Base-by-base conservation (phyloP, 371 early-diverging fungal species). In the Syncephalastrum contaminatum region DNA sequence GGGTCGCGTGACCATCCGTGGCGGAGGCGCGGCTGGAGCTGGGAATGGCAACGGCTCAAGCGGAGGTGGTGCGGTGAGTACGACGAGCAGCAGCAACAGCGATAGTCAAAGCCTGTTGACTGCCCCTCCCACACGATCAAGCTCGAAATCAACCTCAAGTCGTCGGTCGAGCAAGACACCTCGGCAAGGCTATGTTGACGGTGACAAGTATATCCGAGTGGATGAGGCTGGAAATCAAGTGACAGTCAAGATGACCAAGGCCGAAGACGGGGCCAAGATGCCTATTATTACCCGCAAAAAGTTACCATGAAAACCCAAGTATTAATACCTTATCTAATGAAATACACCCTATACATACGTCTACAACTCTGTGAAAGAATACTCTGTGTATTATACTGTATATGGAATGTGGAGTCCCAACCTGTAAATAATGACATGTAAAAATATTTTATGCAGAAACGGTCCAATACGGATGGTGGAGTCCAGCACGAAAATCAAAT, bases 171-270 rank as follows among this genome's bases (percentile, higher is more conserved):
- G 44, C 36, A 48, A 57, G 36, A 44, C 50, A 16, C 39, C 43
- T 18, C 49, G 51, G n/a, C 54, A 45, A n/a, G 77, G 77, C 4
- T 77, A 60, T 53, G 62, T 72, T 1, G 70, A 77, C 30, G 77
- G 77, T 13, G 69, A 72, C 47, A 64, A 63, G 30, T 78, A 54
- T 61, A 62, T 78, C 24, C 70, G 75, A 25, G 47, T 70, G 22
- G 75, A 78, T 53, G 73, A 74, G 41, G 61, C 64, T 44, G 78
- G 78, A 30, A 74, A 78, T 16, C 72, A 74, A 18, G 52, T 74
- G 1, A 54, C 63, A 22, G 67, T 70, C 15, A 78, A 70, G 50
- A 72, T 78, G 73, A 72, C 70, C 45, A 74, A 66, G 48, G 78
- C 78, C 7, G 67, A 72, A 21, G 67, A 64, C 30, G 69, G 30